A percentile compares a stretch with the other conserved stretches of the same genome.
Evolutionary conservation across 352 stramenopile species (phyloP).

Genomic region (Phytophthora multivora): DNA sequence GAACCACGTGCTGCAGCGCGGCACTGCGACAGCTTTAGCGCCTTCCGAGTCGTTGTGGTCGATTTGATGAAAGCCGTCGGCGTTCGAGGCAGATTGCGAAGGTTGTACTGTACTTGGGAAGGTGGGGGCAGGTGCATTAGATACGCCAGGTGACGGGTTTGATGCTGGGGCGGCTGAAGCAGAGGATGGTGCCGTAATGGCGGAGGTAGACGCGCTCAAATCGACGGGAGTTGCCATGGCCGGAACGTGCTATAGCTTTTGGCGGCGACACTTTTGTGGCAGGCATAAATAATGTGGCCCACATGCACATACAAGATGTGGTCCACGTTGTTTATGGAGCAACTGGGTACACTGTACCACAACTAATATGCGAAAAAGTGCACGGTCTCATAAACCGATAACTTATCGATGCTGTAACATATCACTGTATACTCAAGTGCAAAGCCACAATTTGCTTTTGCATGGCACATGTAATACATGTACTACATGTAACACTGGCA

Average conservation of each 20-base stretch:
- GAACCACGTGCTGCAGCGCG: constrained; percentile 82
- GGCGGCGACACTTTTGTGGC: neutral
- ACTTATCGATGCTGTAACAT: too few relatives aligned
- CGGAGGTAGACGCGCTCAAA: constrained; percentile 1
- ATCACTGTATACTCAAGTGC: too few relatives aligned
- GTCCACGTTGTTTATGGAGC: too few relatives aligned
- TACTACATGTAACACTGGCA: too few relatives aligned
- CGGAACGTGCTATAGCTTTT: neutral
- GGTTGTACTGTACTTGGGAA: neutral
- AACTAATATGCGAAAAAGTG: too few relatives aligned
- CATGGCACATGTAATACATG: too few relatives aligned
- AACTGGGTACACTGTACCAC: too few relatives aligned
- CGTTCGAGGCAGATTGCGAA: constrained; percentile 7
- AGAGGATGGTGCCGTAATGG: neutral
- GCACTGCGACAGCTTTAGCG: constrained; percentile 54
- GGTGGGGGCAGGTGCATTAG: neutral
- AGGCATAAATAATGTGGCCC: neutral
- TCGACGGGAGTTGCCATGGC: constrained; percentile 15
- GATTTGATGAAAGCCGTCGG: constrained; percentile 14
- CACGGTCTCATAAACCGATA: too few relatives aligned
- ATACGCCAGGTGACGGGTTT: neutral
- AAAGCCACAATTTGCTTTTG: too few relatives aligned
- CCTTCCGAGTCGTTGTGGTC: constrained; percentile 30
- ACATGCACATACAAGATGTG: neutral
- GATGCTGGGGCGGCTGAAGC: neutral